Conservation (phyloP, 2,329 filamentous ascomycete genomes). For the Calonectria crousiana region DNA sequence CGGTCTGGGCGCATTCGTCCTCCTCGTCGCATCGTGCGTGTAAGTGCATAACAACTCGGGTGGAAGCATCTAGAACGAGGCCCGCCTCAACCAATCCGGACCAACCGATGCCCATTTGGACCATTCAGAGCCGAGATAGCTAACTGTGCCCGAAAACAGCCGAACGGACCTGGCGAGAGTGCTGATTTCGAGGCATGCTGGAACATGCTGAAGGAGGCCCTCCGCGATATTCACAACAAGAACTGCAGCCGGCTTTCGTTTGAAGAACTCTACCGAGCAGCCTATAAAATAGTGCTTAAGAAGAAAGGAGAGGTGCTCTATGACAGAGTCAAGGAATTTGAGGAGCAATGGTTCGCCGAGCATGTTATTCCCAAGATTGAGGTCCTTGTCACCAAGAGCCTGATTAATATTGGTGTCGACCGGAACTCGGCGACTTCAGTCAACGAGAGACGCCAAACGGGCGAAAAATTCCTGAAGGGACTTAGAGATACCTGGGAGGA, state of each 20-base stretch:
- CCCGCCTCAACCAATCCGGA: not conserved
- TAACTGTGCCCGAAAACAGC: slow-evolving; percentile 41
- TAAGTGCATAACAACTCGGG: slow-evolving; percentile 45
- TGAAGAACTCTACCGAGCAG: slow-evolving; percentile 93
- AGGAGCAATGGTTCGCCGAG: slow-evolving; percentile 82
- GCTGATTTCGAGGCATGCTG: slow-evolving; percentile 90
- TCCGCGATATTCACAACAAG: slow-evolving; percentile 90
- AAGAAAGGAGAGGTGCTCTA: slow-evolving; percentile 89
- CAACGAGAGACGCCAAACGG: slow-evolving; percentile 82
- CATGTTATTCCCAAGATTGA: slow-evolving; percentile 80
- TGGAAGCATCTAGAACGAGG: slow-evolving; percentile 10
- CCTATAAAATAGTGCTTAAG: slow-evolving; percentile 92
- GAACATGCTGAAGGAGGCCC: slow-evolving; percentile 79
- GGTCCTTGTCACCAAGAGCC: slow-evolving; percentile 75
- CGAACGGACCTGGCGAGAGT: slow-evolving; percentile 62
- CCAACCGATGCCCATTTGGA: not conserved
- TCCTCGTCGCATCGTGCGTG: slow-evolving; percentile 57
- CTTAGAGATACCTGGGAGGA: slow-evolving; percentile 87
- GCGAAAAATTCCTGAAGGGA: slow-evolving; percentile 84
- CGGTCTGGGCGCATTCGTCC: slow-evolving; percentile 56
- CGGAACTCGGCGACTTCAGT: slow-evolving; percentile 70
- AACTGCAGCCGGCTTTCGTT: slow-evolving; percentile 92
- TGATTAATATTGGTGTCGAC: slow-evolving; percentile 72
- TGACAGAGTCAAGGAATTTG: slow-evolving; percentile 82
- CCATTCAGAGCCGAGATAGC: not conserved